Base-by-base conservation (phyloP, 164 flowering plant species). In the Hamamelis virginiana region DNA sequence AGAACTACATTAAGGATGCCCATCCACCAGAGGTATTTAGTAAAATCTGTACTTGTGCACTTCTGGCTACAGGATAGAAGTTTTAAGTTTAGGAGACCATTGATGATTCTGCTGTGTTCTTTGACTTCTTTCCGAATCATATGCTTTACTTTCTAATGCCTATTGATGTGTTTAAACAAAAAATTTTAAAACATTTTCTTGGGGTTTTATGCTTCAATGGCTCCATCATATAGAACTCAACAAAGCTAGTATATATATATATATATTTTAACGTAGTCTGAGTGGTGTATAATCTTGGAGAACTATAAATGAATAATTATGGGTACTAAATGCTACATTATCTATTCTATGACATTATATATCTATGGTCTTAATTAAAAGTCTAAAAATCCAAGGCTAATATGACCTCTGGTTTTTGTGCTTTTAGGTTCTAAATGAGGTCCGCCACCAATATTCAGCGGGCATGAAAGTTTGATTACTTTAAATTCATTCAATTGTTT, bases 391-490 rank as follows among this genome's bases (percentile, higher is more conserved):
- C n/a, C n/a, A n/a, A n/a, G n/a, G n/a, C 26, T 64, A 0, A 68
- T 4, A 12, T 64, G 5, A 27, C 59, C 60, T 55, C 5, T 23
- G 1, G 23, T 23, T 64, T 23, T 15, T 64, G 45, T 70, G 51
- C 65, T 82, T 75, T 45, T 69, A 85, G 91, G 85, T 82, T 60
- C 55, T 76, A 47, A 75, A 69, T 70, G 90, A 87, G 78, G 58
- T 83, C 23, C 78, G 65, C 14, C 81, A 73, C 57, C 98, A 91
- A 77, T 85, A 89, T 82, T 86, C 85, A 43, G 87, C 91, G 67
- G 98, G 97, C 65, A 89, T 92, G 80, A 88, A 88, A 95, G 98
- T 92, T 43, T 57, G 62, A 1, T 33, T 14, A 19, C 48, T 71
- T n/a, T 65, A 66, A 61, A 23, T 23, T 9, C 10, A 22, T 13